Base-by-base conservation (phyloP, 2,329 filamentous ascomycete genomes). In the Hymenoscyphus fructigenus region DNA sequence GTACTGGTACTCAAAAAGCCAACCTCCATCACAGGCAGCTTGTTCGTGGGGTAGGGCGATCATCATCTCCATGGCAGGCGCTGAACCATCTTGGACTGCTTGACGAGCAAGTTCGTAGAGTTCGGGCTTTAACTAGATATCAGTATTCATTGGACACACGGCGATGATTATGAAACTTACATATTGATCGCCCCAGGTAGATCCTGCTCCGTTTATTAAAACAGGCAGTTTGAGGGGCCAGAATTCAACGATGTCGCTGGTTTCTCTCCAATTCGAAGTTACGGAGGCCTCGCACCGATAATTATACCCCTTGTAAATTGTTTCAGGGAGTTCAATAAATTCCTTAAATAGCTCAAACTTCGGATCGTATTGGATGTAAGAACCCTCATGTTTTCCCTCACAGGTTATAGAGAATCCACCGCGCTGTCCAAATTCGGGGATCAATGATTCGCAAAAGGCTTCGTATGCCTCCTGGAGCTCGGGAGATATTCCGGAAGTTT, bases 101-200 rank as follows among this genome's bases (percentile, higher is more conserved):
- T 26, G 20, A 5, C 3, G 6, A 26, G 23, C 23, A 55, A 28
- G 50, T 26, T 55, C 20, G 15, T 55, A 55, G 23, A 55, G 50
- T 15, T 28, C 7, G 20, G 50, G 50, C 12, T 55, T 44, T 20
- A 7, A 36, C 5, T 23, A 50, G 44, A 50, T 50, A 50, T 50
- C 17, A n/a, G 17, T n/a, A 29, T 50, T 9, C 1, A 9, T 23
- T n/a, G 17, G 6, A 23, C 3, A 50, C n/a, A 50, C 9, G 17
- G 44, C 5, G 17, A n/a, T 50, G 17, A 9, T 50, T 14, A 44
- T 3, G 47, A 4, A 17, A 32, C 59, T 61, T 57, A 65, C 63
- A 55, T 65, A 65, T 61, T 61, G 63, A 29, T 65, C 59, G 10
- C 59, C 63, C 63, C 63, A 65, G 6, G 59, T 65, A 23, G 53